Conservation (phyloP, 2,329 filamentous ascomycete species). For the Fusarium multiceps region DNA sequence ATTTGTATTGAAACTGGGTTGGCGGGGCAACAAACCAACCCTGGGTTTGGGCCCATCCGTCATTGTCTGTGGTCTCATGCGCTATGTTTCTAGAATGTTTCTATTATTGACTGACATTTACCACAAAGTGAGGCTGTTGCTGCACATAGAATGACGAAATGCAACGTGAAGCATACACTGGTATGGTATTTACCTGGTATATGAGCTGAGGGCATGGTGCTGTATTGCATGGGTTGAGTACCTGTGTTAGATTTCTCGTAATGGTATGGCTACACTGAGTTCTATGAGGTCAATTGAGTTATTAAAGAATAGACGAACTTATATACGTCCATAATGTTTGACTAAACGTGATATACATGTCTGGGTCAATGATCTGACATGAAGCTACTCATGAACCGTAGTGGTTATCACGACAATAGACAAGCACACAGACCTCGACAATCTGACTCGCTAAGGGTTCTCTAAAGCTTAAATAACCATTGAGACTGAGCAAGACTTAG, state of each 20-base stretch:
- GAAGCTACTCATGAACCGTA: neutral
- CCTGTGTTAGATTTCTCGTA: neutral
- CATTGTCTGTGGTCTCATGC: neutral
- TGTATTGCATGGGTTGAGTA: neutral
- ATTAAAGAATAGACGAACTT: neutral
- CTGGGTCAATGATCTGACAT: neutral
- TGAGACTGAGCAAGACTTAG: neutral
- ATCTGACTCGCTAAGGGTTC: neutral
- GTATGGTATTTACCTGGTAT: neutral
- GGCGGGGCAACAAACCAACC: constrained; percentile 39
- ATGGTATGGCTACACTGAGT: neutral
- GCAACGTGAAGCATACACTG: neutral
- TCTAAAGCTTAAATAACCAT: neutral
- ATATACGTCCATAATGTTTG: neutral
- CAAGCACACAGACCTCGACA: neutral
- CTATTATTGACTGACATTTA: neutral
- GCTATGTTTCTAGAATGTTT: constrained; percentile 10
- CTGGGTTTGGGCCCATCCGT: neutral
- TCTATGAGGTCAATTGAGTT: neutral
- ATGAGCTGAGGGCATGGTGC: neutral
- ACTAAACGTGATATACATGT: neutral
- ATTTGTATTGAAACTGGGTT: constrained; percentile 32
- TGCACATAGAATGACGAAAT: too few species aligned
- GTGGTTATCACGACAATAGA: neutral
- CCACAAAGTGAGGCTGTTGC: neutral